phyloP scores from a whole-genome alignment of 2,329 filamentous ascomycete species.

The Eurotiales sp. region DNA sequence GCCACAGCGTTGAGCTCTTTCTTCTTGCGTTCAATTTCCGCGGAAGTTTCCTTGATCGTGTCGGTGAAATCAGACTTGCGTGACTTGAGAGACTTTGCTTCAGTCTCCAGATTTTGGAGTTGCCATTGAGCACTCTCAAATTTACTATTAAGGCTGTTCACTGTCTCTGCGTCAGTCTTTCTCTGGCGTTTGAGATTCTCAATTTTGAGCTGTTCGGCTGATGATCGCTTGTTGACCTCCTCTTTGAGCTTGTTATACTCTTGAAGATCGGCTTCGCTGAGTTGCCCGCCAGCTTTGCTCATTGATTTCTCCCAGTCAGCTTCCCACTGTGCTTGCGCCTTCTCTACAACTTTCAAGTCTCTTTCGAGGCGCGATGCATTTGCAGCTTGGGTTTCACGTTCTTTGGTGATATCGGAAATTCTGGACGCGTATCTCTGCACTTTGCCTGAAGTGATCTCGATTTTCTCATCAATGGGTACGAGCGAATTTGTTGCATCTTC shows the following conservation, averaged over 20 bases:
- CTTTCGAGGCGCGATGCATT: slow-evolving; percentile 72
- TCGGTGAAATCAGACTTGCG: slow-evolving; percentile 62
- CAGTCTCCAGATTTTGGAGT: slow-evolving; percentile 68
- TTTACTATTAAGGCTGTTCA: slow-evolving; percentile 83
- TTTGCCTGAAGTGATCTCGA: slow-evolving; percentile 70
- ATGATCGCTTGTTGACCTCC: slow-evolving; percentile 78
- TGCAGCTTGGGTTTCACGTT: slow-evolving; percentile 67
- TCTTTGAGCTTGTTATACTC: slow-evolving; percentile 83
- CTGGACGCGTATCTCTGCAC: slow-evolving; percentile 65
- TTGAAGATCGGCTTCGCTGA: slow-evolving; percentile 80
- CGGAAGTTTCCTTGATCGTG: slow-evolving; percentile 63
- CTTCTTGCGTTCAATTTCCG: slow-evolving; percentile 82
- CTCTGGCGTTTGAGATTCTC: slow-evolving; percentile 84
- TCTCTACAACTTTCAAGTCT: slow-evolving; percentile 78
- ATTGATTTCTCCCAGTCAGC: slow-evolving; percentile 79
- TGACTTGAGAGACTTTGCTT: slow-evolving; percentile 65
- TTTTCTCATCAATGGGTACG: slow-evolving; percentile 88
- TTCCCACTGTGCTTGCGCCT: slow-evolving; percentile 84
- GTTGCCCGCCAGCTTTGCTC: slow-evolving; percentile 78
- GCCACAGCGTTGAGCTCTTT: slow-evolving; percentile 82
- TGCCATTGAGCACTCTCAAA: slow-evolving; percentile 74
- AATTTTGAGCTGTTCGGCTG: slow-evolving; percentile 74
- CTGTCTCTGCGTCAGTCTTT: slow-evolving; percentile 87
- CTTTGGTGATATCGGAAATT: slow-evolving; percentile 68
- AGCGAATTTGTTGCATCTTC: slow-evolving; percentile 82